A percentile compares a stretch with the other conserved stretches of the same genome.
phyloP scores from a whole-genome alignment of 305 asterid species.

The Fraxinus platypoda region DNA sequence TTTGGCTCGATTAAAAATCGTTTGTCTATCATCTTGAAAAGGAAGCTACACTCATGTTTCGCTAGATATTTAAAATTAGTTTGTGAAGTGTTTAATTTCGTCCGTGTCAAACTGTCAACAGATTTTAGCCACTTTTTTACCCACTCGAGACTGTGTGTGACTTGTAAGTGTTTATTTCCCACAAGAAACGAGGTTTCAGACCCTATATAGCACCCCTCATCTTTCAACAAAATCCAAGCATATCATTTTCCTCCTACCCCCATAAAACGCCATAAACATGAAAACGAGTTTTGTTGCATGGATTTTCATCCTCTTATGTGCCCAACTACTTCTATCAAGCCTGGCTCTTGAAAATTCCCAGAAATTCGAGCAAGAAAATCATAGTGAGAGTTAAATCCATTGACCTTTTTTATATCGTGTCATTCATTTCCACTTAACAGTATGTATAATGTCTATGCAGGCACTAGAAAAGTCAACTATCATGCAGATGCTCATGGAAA shows the following conservation, averaged over 20 bases:
- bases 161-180: neutral
- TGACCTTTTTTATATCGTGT: neutral
- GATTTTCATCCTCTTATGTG: conserved; percentile 26
- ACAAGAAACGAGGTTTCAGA: neutral
- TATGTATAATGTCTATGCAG: conserved; percentile 15
- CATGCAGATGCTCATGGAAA: conserved; percentile 14
- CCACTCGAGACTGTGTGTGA: neutral
- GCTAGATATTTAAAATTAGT: neutral
- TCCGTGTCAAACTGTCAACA: neutral
- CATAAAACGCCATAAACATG: conserved; percentile 2
- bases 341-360: conserved; percentile 29
- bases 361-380: neutral
- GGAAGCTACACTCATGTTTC: neutral
- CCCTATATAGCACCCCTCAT: conserved; percentile 4
- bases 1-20: neutral
- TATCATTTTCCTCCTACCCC: conserved; percentile 2
- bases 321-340: conserved; percentile 19
- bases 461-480: neutral
- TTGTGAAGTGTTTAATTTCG: neutral
- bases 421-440: neutral
- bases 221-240: neutral
- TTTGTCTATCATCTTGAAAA: neutral
- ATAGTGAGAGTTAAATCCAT: conserved; percentile 22
- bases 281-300: conserved; percentile 20
- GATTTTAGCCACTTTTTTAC: neutral